Base-by-base conservation (phyloP, 176 grass and related monocot genomes). In the Phragmites australis region DNA sequence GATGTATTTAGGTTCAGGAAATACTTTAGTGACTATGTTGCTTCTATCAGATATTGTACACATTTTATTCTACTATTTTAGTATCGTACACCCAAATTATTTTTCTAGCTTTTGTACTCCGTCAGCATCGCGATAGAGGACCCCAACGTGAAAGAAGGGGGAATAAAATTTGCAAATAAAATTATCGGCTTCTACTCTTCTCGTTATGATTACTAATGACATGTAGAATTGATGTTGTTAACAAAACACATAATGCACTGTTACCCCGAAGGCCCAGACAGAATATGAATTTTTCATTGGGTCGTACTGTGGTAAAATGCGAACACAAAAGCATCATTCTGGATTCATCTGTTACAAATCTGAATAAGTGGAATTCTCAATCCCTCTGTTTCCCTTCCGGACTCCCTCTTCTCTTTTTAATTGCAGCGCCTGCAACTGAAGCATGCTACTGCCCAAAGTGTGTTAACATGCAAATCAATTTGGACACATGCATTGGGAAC, bases 201-300 rank as follows among this genome's bases (percentile, higher is more conserved):
- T n/a, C n/a, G n/a, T n/a, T n/a, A n/a, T n/a, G n/a, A n/a, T n/a
- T 50, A 22, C 5, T 58, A 23, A 12, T 57, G 19, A 43, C 8
- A 48, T 51, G 11, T 45, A 55, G 29, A 85, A 16, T 61, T 74
- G n/a, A 74, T 74, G 64, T 10, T 42, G 52, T 25, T 21, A n/a
- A 6, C 23, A 31, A 80, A 27, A 21, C 29, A 40, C 8, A 80
- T 68, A 30, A n/a, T 52, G 14, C 10, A 43, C 8, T 14, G 15
- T 63, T 77, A 50, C 9, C 16, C 3, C 46, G 8, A 61, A 43
- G 1, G 29, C 67, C 31, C 1, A 26, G 42, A 40, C 54, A 50
- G 11, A 64, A n/a, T 50, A n/a, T 71, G 5, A 8, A 9, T 49
- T 8, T 49, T 81, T 7, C 22, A 19, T 65, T 31, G 32, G 15